A percentile compares a stretch with the other conserved stretches of the same genome.
Evolutionary conservation across 768 basidiomycete genomes (phyloP).

Genomic region (Tylopilus rubrobrunneus): DNA sequence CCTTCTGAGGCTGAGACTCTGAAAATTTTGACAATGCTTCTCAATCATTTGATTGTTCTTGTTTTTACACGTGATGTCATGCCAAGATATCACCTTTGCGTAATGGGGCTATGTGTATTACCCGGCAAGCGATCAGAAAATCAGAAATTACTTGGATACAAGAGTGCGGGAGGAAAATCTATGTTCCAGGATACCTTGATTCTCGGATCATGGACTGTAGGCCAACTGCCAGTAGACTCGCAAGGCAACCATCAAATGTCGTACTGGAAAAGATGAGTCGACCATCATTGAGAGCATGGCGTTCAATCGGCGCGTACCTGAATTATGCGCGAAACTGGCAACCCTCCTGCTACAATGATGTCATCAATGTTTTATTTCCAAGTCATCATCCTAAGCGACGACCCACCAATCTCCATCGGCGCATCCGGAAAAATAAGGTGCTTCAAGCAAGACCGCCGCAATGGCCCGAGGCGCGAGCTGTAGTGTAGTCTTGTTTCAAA

Average conservation of each 20-base stretch:
- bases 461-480: constrained; percentile 45
- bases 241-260: constrained; percentile 23
- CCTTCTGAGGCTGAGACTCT: background rate
- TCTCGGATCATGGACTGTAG: background rate
- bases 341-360: constrained; percentile 4
- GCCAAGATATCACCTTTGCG: background rate
- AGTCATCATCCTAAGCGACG: background rate
- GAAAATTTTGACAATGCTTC: background rate
- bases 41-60: background rate
- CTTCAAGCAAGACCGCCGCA: constrained; percentile 42
- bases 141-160: background rate
- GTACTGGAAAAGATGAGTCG: constrained; percentile 6
- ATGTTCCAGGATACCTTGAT: background rate
- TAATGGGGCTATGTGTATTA: background rate
- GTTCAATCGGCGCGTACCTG: constrained; percentile 12
- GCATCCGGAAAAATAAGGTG: constrained; percentile 22
- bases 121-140: background rate
- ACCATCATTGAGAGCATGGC: background rate
- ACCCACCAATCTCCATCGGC: constrained; percentile 14
- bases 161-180: background rate
- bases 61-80: background rate
- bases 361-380: background rate
- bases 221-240: background rate
- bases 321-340: constrained; percentile 17
- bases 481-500: background rate